A percentile compares a stretch with the other conserved stretches of the same genome.
Conservation (phyloP, 371 early-diverging fungal species). For the Neoconidiobolus thromboides region DNA sequence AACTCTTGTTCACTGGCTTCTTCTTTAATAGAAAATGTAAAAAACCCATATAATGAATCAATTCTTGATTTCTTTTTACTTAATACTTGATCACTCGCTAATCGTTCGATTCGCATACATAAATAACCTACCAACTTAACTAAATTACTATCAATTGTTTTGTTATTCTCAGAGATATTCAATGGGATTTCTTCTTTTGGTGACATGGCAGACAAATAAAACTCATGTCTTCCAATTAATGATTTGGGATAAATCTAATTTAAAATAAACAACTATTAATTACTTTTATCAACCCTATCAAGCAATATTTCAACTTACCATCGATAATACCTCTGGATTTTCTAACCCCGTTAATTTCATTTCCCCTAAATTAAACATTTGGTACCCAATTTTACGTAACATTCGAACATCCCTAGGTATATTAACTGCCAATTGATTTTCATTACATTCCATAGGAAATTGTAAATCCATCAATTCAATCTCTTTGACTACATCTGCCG, state of each 20-base stretch:
- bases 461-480: constrained; percentile 19
- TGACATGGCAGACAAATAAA: background rate
- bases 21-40: too few relatives aligned
- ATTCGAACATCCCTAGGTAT: constrained; percentile 13
- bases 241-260: background rate
- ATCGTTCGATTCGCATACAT: constrained; percentile 29
- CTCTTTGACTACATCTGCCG: constrained; percentile 38
- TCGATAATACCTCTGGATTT: constrained; percentile 63
- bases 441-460: constrained; percentile 7
- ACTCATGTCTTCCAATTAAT: background rate
- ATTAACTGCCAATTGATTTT: constrained; percentile 10
- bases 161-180: too few relatives aligned
- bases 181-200: too few relatives aligned
- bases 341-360: constrained; percentile 73
- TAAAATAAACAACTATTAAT: too few relatives aligned
- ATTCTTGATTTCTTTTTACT: too few relatives aligned
- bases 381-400: constrained; percentile 47
- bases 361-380: constrained; percentile 57
- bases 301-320: constrained; percentile 11
- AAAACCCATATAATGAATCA: too few relatives aligned
- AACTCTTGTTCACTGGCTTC: too few relatives aligned
- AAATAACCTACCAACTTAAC: constrained; percentile 17
- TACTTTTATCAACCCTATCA: too few relatives aligned
- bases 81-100: constrained; percentile 15
- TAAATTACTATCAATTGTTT: too few relatives aligned